Evolutionary conservation across 2,329 filamentous ascomycete genomes (phyloP).

Genomic region (Lasiodiplodia gonubiensis): DNA sequence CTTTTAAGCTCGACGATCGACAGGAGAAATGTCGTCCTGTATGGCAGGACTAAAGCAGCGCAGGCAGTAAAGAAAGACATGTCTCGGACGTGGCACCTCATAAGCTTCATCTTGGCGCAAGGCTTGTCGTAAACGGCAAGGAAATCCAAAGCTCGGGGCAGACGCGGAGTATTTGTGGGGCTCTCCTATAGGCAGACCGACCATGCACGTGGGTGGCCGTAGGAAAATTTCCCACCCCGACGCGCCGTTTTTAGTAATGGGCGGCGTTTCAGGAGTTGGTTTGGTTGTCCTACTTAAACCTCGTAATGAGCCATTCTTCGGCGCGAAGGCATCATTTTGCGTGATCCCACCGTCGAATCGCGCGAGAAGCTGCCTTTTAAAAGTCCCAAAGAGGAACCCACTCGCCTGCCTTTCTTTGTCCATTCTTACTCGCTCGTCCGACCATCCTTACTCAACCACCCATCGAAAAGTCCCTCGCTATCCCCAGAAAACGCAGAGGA

Average conservation of each 20-base stretch:
- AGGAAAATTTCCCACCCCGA: background rate
- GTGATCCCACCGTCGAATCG: slow-evolving; percentile 14
- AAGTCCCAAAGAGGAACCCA: background rate
- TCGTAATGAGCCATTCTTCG: background rate
- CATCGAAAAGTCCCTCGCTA: background rate
- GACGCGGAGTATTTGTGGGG: slow-evolving; percentile 14
- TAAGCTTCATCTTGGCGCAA: background rate
- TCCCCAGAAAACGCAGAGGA: background rate
- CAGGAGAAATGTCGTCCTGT: too few species aligned
- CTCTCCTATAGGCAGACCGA: background rate
- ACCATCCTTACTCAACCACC: background rate
- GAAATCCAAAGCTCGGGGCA: background rate
- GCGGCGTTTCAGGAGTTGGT: background rate
- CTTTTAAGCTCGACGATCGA: background rate
- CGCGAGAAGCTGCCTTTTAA: slow-evolving; percentile 5
- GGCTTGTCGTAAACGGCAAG: slow-evolving; percentile 1
- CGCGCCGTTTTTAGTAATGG: background rate
- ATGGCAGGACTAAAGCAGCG: background rate
- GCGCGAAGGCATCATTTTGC: slow-evolving; percentile 20
- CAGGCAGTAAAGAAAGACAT: background rate
- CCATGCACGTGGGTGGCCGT: background rate
- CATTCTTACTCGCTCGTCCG: too few species aligned
- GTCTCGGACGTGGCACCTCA: background rate
- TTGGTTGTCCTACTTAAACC: slow-evolving; percentile 2
- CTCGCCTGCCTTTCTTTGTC: background rate